Evolutionary conservation across 2,329 filamentous ascomycete species (phyloP).

Genomic region (Colletotrichum chrysophilum): DNA sequence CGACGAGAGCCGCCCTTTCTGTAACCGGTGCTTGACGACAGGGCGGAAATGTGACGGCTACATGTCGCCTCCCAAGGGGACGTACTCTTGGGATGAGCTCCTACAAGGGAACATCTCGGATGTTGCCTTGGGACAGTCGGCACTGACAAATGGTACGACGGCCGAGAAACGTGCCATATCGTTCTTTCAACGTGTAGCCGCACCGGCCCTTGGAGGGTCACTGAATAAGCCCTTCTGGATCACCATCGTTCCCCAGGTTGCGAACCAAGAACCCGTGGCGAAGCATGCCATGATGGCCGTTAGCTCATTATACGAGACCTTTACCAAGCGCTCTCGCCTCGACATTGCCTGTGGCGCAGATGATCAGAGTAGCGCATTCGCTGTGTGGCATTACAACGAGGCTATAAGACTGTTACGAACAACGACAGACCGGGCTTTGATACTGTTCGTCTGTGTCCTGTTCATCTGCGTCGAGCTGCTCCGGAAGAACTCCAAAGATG

Average conservation of each 20-base stretch:
- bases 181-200: constrained; percentile 23
- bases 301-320: constrained; percentile 21
- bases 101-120: background rate
- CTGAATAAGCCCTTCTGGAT: constrained; percentile 27
- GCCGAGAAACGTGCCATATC: constrained; percentile 18
- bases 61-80: background rate
- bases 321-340: background rate
- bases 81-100: background rate
- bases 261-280: constrained; percentile 23
- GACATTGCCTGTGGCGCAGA: background rate
- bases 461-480: constrained; percentile 23
- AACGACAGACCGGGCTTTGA: constrained; percentile 11
- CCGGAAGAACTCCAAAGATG: background rate
- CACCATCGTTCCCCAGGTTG: constrained; percentile 14
- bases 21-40: constrained; percentile 18
- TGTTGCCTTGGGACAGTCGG: background rate
- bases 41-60: constrained; percentile 22
- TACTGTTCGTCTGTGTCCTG: constrained; percentile 23
- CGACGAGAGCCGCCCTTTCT: constrained; percentile 22
- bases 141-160: background rate
- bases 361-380: background rate
- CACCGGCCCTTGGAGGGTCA: constrained; percentile 20
- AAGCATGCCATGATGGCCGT: constrained; percentile 27
- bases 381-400: constrained; percentile 20
- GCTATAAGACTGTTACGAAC: constrained; percentile 18